Conservation (phyloP, 140 eudicot genomes). For the Senecio squalidus region DNA sequence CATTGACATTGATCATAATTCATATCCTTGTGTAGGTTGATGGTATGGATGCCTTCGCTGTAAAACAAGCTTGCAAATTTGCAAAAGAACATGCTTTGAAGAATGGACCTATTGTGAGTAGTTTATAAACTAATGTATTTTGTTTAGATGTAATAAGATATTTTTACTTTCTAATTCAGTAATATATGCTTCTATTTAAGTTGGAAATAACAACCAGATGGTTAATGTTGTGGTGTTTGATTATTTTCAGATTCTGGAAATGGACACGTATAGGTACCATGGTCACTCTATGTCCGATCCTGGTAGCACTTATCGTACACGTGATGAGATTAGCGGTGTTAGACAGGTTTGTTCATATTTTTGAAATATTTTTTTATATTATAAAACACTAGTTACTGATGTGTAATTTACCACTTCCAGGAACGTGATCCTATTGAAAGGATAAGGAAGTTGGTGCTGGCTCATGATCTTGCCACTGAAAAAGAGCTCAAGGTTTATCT, state of each 20-base stretch:
- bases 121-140: background rate
- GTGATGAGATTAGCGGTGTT: slow-evolving; percentile 88
- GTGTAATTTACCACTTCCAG: slow-evolving; percentile 28
- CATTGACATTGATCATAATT: slow-evolving; percentile 1
- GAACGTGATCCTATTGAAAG: slow-evolving; percentile 99
- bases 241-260: slow-evolving; percentile 81
- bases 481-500: slow-evolving; percentile 76
- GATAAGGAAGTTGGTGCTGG: slow-evolving; percentile 64
- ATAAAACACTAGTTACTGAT: background rate
- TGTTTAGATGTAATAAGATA: background rate
- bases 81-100: slow-evolving; percentile 91
- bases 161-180: too few species aligned
- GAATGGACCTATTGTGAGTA: slow-evolving; percentile 95
- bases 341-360: slow-evolving; percentile 60
- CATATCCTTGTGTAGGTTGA: slow-evolving; percentile 55
- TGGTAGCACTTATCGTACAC: slow-evolving; percentile 98
- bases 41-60: slow-evolving; percentile 99
- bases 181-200: background rate
- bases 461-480: slow-evolving; percentile 86
- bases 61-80: slow-evolving; percentile 93
- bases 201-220: background rate
- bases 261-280: slow-evolving; percentile 98
- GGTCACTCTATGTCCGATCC: slow-evolving; percentile 99
- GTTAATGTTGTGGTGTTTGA: background rate
- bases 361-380: background rate